A percentile compares a stretch with the other conserved stretches of the same genome.
Evolutionary conservation across 75 land plant species (phyloP).

Genomic region (Cunninghamia lanceolata): DNA sequence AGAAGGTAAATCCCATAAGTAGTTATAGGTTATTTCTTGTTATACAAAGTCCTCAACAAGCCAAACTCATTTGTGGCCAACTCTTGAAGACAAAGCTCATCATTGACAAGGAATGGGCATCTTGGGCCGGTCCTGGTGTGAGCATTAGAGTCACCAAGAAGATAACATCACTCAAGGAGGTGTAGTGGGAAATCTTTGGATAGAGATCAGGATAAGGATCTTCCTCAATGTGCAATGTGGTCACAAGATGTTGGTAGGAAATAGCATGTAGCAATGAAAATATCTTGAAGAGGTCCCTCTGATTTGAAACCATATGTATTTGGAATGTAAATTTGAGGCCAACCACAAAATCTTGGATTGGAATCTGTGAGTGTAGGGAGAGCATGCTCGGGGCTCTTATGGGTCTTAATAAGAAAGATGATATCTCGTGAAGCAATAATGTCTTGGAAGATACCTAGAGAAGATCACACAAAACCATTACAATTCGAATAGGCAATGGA

Average conservation of each 20-base stretch:
- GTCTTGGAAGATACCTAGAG: neutral
- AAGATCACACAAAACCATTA: neutral
- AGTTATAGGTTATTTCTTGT: no score
- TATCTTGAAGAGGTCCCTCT: no score
- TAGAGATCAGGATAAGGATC: no score
- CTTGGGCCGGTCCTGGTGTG: neutral
- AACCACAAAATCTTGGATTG: no score
- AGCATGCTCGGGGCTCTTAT: neutral
- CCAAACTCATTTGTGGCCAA: neutral
- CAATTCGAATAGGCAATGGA: neutral
- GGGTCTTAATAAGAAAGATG: neutral
- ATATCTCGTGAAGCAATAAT: neutral
- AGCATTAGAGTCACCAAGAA: neutral
- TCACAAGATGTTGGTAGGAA: no score
- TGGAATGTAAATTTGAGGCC: no score
- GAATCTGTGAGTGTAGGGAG: neutral
- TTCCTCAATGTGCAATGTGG: no score
- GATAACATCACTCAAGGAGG: neutral
- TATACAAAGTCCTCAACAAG: neutral
- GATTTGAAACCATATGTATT: no score
- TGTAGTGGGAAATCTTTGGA: no score
- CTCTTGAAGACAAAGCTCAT: neutral
- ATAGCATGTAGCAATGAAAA: no score
- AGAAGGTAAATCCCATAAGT: neutral
- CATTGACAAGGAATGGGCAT: neutral